Base-by-base conservation (phyloP, 2,329 filamentous ascomycete genomes). In the Gyromitra esculenta region DNA sequence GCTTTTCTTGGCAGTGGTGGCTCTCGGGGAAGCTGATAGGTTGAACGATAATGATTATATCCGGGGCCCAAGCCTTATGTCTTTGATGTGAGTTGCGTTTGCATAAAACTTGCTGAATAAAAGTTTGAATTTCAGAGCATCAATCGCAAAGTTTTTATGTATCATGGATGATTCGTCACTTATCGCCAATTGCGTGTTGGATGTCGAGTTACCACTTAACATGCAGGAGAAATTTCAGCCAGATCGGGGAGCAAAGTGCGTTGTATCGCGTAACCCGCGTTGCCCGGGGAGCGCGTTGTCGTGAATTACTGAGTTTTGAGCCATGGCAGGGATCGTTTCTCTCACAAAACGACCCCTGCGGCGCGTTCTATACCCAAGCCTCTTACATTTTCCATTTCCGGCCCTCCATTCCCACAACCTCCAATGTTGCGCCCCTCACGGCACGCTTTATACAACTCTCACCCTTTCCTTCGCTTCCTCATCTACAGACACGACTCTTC, bases 371-470 rank as follows among this genome's bases (percentile, higher is more conserved):
- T 31, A 56, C 52, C 67, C 73, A 75, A 77, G 75, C 75, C 75
- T 70, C 71, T 74, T 69, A 25, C 71, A 66, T 77, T 75, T 75
- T 70, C 75, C 71, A 52, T 75, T 77, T 77, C 72, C 64, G 75
- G 71, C 64, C 59, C 65, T 18, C 59, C 70, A 74, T 77, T 74
- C 75, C 67, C 68, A 54, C 39, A 50, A 45, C 48, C 31, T 57
- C 65, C 72, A 75, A 75, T 75, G 72, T 75, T 66, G 66, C 72
- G 71, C 72, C 71, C 70, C 75, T 77, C 71, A 73, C 75, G 65
- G 72, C 39, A 71, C 72, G 39, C 57, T 52, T 60, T 70, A 13
- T 63, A 37, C 64, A 62, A 66, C 41, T 52, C 35, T 52, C 21
- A 48, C 50, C 52, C 39, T 63, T 56, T 62, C 48, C 74, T 77